Evolutionary conservation across 2,329 filamentous ascomycete species (phyloP), one percentile per base, ranked within the genome.

Genomic region (Chaetomiaceae sp.): DNA sequence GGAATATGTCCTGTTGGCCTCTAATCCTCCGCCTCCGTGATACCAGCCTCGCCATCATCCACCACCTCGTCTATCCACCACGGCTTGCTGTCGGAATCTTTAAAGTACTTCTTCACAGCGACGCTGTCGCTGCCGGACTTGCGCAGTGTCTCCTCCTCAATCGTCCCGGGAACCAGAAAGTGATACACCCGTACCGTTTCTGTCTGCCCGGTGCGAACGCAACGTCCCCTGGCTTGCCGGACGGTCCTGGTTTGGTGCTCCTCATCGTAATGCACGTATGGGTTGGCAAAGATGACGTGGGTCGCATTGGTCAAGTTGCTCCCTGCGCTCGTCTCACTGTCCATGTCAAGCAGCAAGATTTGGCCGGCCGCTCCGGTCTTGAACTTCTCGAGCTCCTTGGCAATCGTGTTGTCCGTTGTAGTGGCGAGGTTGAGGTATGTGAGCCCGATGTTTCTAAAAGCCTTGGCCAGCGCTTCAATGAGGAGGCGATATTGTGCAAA

Each of bases 281-380:
- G 69, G 5, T 64, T 68, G 0, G 67, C 64, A 47, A 75, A 74
- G 37, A 76, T 65, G 44, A 75, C 62, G 48, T 75, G 73, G 50
- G 71, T 74, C 1, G 73, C 73, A 20, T 67, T 63, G 10, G 68
- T 68, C 11, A 74, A 61, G 54, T 75, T 75, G 21, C 66, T 69
- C 0, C 73, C 73, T 0, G 73, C 70, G 2, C 71, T 69, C 27
- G 71, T 67, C 4, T 66, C 61, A 8, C 65, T 66, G 59, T 69
- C 69, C 30, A 74, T 65, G 29, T 66, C 67, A 46, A 75, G 64
- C 4, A 75, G 56, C 16, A 73, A 62, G 1, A 74, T 64, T 32
- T 64, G 42, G 14, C 58, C 55, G n/a, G 54, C 54, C 2, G 43
- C 14, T 10, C 60, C 55, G 0, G 3, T 1, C 57, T 70, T 69